Conservation (phyloP, 2,329 filamentous ascomycete genomes). For the Chalara sp. region DNA sequence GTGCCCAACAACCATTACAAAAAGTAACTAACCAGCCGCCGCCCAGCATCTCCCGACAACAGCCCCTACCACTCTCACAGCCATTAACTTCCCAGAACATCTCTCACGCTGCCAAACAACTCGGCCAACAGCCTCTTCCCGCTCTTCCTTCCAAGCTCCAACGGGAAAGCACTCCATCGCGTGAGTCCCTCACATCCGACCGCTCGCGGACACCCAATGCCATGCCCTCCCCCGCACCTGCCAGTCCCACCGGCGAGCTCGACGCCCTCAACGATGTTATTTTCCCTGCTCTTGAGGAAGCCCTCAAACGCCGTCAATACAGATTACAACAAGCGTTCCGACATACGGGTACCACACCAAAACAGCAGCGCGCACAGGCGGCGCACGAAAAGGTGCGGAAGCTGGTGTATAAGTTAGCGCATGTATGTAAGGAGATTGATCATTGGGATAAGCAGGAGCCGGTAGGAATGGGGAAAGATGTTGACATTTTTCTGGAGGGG, state of each 20-base stretch:
- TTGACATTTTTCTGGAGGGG: constrained; percentile 83
- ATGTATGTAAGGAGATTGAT: constrained; percentile 85
- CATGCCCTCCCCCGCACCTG: constrained; percentile 50
- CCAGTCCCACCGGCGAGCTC: constrained; percentile 60
- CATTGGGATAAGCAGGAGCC: constrained; percentile 78
- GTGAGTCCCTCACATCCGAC: constrained; percentile 20
- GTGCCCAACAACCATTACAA: constrained; percentile 21
- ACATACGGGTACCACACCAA: constrained; percentile 39
- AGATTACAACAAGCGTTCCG: constrained; percentile 38
- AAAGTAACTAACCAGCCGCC: constrained; percentile 24
- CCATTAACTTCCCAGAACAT: constrained; percentile 19
- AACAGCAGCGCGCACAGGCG: constrained; percentile 60
- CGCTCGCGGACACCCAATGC: constrained; percentile 34
- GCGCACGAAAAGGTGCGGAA: constrained; percentile 78
- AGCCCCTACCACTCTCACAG: constrained; percentile 14
- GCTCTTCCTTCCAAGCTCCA: constrained; percentile 26
- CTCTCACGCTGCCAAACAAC: constrained; percentile 16
- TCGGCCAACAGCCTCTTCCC: constrained; percentile 24
- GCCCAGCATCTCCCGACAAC: constrained; percentile 20
- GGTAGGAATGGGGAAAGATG: constrained; percentile 89
- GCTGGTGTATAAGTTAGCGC: constrained; percentile 74
- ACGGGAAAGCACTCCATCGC: constrained; percentile 24
- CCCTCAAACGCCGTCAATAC: constrained; percentile 71
- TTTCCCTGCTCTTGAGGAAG: constrained; percentile 85
- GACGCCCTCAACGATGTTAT: constrained; percentile 89